Evolutionary conservation across 306 rosid genomes (phyloP).

Genomic region (Quercus cerris): DNA sequence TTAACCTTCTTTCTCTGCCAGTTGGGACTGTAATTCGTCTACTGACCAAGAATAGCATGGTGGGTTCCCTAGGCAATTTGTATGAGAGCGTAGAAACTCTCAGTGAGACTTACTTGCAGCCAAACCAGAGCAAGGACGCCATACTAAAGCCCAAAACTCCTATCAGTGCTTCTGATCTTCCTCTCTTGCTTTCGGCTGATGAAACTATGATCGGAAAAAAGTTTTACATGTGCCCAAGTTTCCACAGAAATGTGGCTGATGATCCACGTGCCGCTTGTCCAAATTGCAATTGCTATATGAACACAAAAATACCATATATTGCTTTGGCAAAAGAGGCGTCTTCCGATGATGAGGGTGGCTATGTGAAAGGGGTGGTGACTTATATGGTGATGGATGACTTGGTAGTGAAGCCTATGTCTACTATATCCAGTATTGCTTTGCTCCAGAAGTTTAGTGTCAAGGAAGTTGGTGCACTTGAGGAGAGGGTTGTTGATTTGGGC

Average conservation of each 20-base stretch:
- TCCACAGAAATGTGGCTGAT: rapidly evolving
- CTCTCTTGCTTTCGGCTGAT: not conserved
- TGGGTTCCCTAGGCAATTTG: no score
- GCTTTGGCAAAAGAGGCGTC: not conserved
- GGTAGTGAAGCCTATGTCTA: constrained; percentile 31
- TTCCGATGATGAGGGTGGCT: not conserved
- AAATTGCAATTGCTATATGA: rapidly evolving
- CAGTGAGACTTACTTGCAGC: not conserved
- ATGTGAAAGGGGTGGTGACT: constrained; percentile 32
- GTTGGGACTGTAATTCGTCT: no score
- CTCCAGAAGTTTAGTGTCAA: constrained; percentile 28
- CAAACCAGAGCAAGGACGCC: not conserved
- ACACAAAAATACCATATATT: rapidly evolving
- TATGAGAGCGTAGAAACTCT: no score
- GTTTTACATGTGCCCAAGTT: not conserved
- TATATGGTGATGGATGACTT: constrained; percentile 48
- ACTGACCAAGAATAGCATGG: no score
- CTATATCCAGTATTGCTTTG: constrained; percentile 22
- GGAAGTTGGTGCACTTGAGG: constrained; percentile 19
- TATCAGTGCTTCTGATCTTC: not conserved
- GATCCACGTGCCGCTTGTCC: not conserved
- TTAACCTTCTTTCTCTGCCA: no score
- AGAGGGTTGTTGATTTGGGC: constrained; percentile 26
- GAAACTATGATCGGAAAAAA: no score
- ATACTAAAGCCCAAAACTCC: not conserved